phyloP scores from a whole-genome alignment of 371 early-diverging fungal genomes.

The Capillidium rhysosporum region DNA sequence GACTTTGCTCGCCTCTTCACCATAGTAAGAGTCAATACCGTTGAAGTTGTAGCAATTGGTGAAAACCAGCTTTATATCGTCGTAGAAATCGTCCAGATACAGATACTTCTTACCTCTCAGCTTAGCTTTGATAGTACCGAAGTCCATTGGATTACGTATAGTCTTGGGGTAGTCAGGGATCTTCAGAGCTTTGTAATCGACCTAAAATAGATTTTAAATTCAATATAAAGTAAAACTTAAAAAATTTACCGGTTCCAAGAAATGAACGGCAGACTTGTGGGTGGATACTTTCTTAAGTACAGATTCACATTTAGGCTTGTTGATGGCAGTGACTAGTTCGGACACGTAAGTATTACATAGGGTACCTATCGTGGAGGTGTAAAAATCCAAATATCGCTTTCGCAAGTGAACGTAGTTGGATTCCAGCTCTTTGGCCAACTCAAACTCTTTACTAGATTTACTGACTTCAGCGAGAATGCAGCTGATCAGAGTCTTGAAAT shows the following conservation, averaged over 20 bases:
- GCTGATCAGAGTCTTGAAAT: background rate
- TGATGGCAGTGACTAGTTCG: background rate
- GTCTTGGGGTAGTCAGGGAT: slow-evolving; percentile 62
- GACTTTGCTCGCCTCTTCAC: background rate
- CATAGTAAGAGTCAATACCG: background rate
- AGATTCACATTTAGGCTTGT: background rate
- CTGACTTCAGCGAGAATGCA: background rate
- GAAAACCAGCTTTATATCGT: slow-evolving; percentile 73
- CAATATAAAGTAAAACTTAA: background rate
- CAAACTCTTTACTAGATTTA: background rate
- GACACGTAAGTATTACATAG: background rate
- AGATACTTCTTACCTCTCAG: slow-evolving; percentile 18
- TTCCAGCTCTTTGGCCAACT: background rate
- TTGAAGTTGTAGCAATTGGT: slow-evolving; percentile 92
- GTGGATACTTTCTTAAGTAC: slow-evolving; percentile 19
- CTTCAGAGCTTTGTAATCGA: slow-evolving; percentile 41
- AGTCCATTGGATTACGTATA: slow-evolving; percentile 93
- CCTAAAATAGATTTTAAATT: slow-evolving; percentile 14
- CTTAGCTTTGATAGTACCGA: slow-evolving; percentile 75
- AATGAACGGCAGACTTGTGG: slow-evolving; percentile 20
- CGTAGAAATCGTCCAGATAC: slow-evolving; percentile 14
- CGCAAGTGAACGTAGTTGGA: background rate
- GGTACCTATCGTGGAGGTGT: background rate
- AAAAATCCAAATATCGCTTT: background rate
- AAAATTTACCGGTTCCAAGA: slow-evolving; percentile 19